These are phyloP conservation scores for Pochonia chlamydosporia DNA, from an alignment of 2,329 filamentous ascomycete species.

Conservation along the genomic window DNA sequence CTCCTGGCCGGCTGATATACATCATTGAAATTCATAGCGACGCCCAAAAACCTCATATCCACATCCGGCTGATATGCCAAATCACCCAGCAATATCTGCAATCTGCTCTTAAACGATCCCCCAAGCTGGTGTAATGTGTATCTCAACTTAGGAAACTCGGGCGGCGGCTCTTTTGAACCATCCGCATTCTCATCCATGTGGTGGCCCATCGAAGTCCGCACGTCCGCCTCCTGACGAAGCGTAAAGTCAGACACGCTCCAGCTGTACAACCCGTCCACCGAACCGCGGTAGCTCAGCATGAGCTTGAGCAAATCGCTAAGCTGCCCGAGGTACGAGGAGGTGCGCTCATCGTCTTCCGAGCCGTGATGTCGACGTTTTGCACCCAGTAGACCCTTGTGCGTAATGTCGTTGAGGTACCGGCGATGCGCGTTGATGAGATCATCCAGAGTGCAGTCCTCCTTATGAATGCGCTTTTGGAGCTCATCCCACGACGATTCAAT, in stretches of 20 bases:
- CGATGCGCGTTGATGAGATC: conserved; percentile 91
- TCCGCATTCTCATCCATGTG: conserved; percentile 19
- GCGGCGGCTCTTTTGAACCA: conserved; percentile 50
- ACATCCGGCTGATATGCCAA: conserved; percentile 88
- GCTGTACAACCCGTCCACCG: conserved; percentile 87
- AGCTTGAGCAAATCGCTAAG: conserved; percentile 86
- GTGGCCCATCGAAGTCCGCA: conserved; percentile 59
- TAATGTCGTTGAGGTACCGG: conserved; percentile 87
- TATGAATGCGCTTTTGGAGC: conserved; percentile 74
- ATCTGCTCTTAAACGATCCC: conserved; percentile 66
- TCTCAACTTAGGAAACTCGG: conserved; percentile 67
- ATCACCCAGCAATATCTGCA: conserved; percentile 82
- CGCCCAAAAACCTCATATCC: conserved; percentile 91
- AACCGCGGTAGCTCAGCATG: conserved; percentile 92
- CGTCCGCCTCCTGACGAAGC: conserved; percentile 75
- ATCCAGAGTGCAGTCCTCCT: conserved; percentile 85
- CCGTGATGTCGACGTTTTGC: conserved; percentile 47
- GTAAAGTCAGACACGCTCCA: conserved; percentile 95
- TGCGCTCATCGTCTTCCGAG: conserved; percentile 57
- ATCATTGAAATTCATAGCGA: conserved; percentile 99
- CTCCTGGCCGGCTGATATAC: conserved; percentile 76
- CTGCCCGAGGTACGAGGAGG: conserved; percentile 83
- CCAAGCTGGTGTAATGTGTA: conserved; percentile 68
- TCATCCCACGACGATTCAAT: conserved; percentile 95
- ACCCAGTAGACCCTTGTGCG: conserved; percentile 88